Evolutionary conservation across 345 rosid species (phyloP).

Genomic region (Triadica sebifera): DNA sequence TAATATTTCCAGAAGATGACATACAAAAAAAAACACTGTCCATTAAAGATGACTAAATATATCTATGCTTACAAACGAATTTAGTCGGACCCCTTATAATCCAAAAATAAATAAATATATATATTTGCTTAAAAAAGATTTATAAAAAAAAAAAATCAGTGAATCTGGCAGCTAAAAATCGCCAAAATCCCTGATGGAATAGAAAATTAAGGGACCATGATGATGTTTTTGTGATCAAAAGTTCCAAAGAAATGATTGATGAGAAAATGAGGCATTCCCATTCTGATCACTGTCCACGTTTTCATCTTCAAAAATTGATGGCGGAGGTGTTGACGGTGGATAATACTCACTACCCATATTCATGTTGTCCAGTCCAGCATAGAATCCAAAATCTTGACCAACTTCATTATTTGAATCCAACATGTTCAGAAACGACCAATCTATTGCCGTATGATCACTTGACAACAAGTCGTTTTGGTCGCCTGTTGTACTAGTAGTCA

Average conservation of each 20-base stretch:
- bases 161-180: conserved; percentile 4
- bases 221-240: conserved; percentile 21
- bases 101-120: too few species aligned
- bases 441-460: conserved; percentile 18
- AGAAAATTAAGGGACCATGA: background rate
- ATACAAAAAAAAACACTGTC: background rate
- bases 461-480: conserved; percentile 1
- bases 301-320: conserved; percentile 2
- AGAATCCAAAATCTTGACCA: conserved; percentile 26
- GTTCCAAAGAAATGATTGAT: conserved; percentile 55
- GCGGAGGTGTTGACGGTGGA: conserved; percentile 3
- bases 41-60: background rate
- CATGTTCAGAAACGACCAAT: conserved; percentile 44
- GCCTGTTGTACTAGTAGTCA: background rate
- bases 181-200: background rate
- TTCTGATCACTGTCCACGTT: conserved; percentile 18
- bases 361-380: conserved; percentile 22
- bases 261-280: conserved; percentile 13
- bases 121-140: too few species aligned
- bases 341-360: conserved; percentile 10
- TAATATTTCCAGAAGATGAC: background rate
- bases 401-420: conserved; percentile 24
- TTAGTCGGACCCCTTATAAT: too few species aligned
- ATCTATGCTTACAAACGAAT: too few species aligned
- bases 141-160: background rate